These are phyloP conservation scores for Stephania yunnanensis DNA, from an alignment of 164 flowering plant genomes.

Conservation along the genomic window DNA sequence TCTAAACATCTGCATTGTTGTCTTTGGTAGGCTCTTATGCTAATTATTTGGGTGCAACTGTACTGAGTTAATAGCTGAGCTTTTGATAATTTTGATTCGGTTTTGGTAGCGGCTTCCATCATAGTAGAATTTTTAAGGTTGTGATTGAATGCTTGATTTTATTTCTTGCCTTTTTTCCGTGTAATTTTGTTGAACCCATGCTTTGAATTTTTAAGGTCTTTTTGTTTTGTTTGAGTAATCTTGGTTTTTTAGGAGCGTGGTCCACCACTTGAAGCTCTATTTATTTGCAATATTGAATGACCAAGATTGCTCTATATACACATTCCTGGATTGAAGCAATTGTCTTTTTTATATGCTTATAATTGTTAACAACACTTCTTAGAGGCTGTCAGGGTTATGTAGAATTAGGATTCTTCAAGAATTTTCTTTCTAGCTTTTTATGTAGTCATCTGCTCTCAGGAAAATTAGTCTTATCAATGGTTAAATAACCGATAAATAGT, in stretches of 20 bases:
- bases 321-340: background rate
- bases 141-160: no score
- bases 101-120: background rate
- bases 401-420: background rate
- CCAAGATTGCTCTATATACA: no score
- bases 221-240: no score
- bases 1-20: background rate
- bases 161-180: no score
- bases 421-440: background rate
- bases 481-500: background rate
- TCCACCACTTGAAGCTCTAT: background rate
- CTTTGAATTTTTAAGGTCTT: no score
- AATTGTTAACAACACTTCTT: background rate
- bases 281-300: background rate
- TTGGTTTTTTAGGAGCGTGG: background rate
- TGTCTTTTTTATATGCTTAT: background rate
- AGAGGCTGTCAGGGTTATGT: background rate
- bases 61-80: background rate
- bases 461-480: background rate
- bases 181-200: no score
- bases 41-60: background rate
- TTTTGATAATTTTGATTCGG: no score
- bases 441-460: background rate
- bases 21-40: background rate
- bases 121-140: background rate